Evolutionary conservation across 2,329 filamentous ascomycete species (phyloP).

Genomic region (Purpureocillium takamizusanense): DNA sequence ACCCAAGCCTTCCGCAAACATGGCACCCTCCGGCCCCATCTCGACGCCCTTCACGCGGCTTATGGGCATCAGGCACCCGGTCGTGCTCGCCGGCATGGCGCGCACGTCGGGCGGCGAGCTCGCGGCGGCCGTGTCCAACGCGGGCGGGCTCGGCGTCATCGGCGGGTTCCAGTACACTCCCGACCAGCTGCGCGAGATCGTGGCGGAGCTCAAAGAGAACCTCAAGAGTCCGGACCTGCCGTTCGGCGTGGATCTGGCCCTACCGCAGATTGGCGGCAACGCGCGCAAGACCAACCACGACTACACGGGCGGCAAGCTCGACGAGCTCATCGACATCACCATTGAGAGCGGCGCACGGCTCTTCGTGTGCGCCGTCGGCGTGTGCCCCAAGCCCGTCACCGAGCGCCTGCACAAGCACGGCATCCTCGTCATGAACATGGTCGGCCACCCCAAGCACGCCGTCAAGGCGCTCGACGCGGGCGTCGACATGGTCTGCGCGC

Average conservation of each 20-base stretch:
- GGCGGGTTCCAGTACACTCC: slow-evolving; percentile 66
- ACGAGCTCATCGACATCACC: slow-evolving; percentile 79
- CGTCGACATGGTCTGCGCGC: slow-evolving; percentile 84
- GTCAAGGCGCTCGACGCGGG: slow-evolving; percentile 79
- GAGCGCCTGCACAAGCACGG: slow-evolving; percentile 69
- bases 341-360: slow-evolving; percentile 75
- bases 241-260: slow-evolving; percentile 84
- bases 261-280: slow-evolving; percentile 77
- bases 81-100: slow-evolving; percentile 92
- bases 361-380: slow-evolving; percentile 82
- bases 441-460: slow-evolving; percentile 85
- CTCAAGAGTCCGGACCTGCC: slow-evolving; percentile 60
- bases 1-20: slow-evolving; percentile 17
- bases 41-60: slow-evolving; percentile 71
- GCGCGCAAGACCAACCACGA: slow-evolving; percentile 92
- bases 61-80: slow-evolving; percentile 76
- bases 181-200: slow-evolving; percentile 65
- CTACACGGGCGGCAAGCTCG: slow-evolving; percentile 82
- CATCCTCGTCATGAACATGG: slow-evolving; percentile 94
- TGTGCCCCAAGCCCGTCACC: slow-evolving; percentile 67
- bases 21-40: slow-evolving; percentile 44
- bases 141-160: slow-evolving; percentile 73
- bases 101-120: slow-evolving; percentile 69
- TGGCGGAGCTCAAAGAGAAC: slow-evolving; percentile 75
- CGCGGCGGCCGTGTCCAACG: slow-evolving; percentile 81